These are phyloP conservation scores for Phialophora expanda DNA, from an alignment of 2,329 filamentous ascomycete species.

Conservation along the genomic window DNA sequence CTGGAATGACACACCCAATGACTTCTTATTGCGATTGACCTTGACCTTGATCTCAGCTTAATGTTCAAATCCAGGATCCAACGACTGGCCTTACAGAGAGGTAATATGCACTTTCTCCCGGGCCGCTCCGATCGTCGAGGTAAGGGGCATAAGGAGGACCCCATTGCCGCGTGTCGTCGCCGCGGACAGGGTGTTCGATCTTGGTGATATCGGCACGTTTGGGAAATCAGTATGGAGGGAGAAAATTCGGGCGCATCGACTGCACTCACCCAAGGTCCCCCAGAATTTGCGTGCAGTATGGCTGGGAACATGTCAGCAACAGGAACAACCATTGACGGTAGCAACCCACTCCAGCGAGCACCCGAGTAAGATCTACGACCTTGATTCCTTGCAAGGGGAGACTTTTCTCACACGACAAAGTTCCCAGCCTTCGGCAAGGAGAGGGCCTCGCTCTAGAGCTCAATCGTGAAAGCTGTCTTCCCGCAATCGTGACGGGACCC, in stretches of 20 bases:
- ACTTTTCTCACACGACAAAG: neutral
- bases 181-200: neutral
- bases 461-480: neutral
- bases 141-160: neutral
- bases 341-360: neutral
- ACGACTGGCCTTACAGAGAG: neutral
- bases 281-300: neutral
- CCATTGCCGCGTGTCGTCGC: neutral
- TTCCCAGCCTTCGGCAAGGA: neutral
- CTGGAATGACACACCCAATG: neutral
- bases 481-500: neutral
- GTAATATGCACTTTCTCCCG: neutral
- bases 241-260: neutral
- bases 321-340: neutral
- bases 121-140: neutral
- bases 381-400: neutral
- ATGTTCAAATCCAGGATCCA: neutral
- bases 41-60: neutral
- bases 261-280: neutral
- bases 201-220: neutral
- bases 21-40: conserved; percentile 1
- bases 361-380: neutral
- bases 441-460: neutral
- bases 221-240: neutral
- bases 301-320: neutral